These are phyloP conservation scores for Striga asiatica DNA, from an alignment of 257 asterid species.

Conservation along the genomic window DNA sequence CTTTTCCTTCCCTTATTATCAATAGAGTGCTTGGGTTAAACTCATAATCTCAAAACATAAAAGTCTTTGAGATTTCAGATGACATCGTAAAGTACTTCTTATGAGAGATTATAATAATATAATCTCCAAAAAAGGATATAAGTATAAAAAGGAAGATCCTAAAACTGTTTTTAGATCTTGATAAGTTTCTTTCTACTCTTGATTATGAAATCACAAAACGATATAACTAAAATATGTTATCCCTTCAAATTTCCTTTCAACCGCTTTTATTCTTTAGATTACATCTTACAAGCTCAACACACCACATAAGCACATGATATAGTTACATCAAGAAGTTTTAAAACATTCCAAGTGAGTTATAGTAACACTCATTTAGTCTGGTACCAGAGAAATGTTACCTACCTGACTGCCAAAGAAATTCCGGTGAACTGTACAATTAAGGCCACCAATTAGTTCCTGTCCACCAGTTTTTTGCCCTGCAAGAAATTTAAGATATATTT, in stretches of 20 bases:
- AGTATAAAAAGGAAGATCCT: not conserved
- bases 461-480: slow-evolving; percentile 93
- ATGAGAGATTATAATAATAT: not conserved
- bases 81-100: not conserved
- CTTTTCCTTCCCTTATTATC: not conserved
- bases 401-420: slow-evolving; percentile 96
- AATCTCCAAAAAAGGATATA: not conserved
- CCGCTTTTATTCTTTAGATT: not conserved
- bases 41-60: not conserved
- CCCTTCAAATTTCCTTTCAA: not conserved
- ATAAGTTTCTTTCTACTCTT: not conserved
- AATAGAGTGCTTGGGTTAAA: not conserved
- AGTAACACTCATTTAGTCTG: not conserved
- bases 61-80: not conserved
- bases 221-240: not conserved
- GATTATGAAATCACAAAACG: not conserved
- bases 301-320: not conserved
- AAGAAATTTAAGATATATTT: slow-evolving; percentile 12
- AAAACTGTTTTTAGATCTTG: not conserved
- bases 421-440: slow-evolving; percentile 81
- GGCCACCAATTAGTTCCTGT: slow-evolving; percentile 93
- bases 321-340: not conserved
- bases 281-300: not conserved
- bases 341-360: not conserved
- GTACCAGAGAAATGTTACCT: slow-evolving; percentile 9